Evolutionary conservation across 768 basidiomycete genomes (phyloP), one percentile per base, ranked within the genome.

Genomic region (Leccinum subgranulosum): DNA sequence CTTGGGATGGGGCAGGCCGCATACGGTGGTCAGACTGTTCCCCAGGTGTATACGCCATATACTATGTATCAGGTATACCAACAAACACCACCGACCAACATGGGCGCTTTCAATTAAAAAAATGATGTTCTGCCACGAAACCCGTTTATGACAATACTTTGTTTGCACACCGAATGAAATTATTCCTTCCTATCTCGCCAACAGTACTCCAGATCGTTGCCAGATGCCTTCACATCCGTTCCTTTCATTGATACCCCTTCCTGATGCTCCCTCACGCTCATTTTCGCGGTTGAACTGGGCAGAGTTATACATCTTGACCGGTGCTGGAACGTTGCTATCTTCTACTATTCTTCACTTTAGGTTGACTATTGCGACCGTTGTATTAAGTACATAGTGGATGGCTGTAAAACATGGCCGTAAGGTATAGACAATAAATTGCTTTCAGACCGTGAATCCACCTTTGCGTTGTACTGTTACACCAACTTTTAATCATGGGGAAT

Each of bases 61-160:
- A 57, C 69, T 36, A 86, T 91, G 88, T 90, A 90, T 69, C 86
- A 87, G 74, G 78, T 88, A 70, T 92, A 92, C 74, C 88, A 88
- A 71, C 86, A 88, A 74, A 85, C 82, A 63, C 83, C 85, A 21
- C 82, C 83, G 62, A 87, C 88, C 73, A 74, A 74, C 57, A 88
- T 91, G 85, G 88, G 90, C 66, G 69, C 86, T 52, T 92, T 86
- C 81, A 85, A 85, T 62, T 87, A 77, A 85, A 68, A 53, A 12
- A 11, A 43, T 43, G 41, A 46, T 4, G 2, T 43, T 54, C 52
- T 21, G 59, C 55, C 51, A 75, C 71, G 74, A 75, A 68, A 56
- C 39, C 65, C 59, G 62, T 63, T 78, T 69, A 83, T 65, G 82
- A 83, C 74, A 66, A 65, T 66, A 66, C 71, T 75, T 66, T 60